Evolutionary conservation across 805 yeast genomes (phyloP), one percentile per base, ranked within the genome.

Genomic region (Sugiyamaella valdiviana): DNA sequence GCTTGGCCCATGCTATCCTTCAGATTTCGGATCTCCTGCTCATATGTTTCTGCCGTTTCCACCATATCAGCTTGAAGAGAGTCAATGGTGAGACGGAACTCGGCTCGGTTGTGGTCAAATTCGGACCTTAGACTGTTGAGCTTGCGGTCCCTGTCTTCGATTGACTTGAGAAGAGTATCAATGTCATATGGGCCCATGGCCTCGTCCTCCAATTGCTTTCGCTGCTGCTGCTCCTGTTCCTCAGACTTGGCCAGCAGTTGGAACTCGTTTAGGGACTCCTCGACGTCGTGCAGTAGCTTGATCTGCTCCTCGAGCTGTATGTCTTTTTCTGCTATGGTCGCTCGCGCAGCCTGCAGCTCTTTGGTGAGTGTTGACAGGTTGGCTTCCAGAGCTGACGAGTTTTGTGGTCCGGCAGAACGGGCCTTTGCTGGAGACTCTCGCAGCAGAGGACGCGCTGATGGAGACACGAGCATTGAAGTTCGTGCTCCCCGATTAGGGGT

Each of bases 281-380:
- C 76, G 54, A 78, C 61, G 21, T 78, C 82, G 44, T 65, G 63
- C 39, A 79, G 63, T 42, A 78, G 70, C n/a, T 60, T 58, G 41
- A 67, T 66, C 51, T 78, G 73, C 50, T 72, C 76, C 15, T 60
- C 62, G 56, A 78, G 63, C 45, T 68, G 67, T 9, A 49, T 48
- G 41, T 71, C 63, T 35, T 51, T 49, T 36, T 53, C 60, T 22
- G 48, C 46, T 7, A 54, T 42, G 22, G 39, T 41, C 9, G 36
- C 37, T 44, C 44, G 40, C 9, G 54, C 51, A 10, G 57, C 59
- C 24, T 58, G 55, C 19, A 57, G 53, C 45, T 56, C 58, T 19
- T 38, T 41, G n/a, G 46, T 52, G 23, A 60, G 51, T 16, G 45
- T 42, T 35, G 46, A 48, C 19, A 54, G 19, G 38, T 53, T 45